Evolutionary conservation across 345 rosid genomes (phyloP), one percentile per base, ranked within the genome.

Genomic region (Durio zibethinus): DNA sequence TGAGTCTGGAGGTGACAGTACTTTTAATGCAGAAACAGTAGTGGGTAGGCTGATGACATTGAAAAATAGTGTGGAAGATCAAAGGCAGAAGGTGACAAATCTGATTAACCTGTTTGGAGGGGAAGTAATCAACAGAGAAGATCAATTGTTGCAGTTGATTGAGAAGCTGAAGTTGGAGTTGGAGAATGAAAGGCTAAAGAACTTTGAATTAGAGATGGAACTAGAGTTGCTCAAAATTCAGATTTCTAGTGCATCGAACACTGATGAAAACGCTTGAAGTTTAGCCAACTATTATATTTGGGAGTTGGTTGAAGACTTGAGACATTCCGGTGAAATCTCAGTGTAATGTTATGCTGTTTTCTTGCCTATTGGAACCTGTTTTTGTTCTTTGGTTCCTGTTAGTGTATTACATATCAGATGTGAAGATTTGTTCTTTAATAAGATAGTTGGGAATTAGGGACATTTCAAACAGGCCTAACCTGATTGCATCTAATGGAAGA

Each of bases 51-150:
- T 90, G 76, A 71, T 76, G 77, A 66, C 74, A 71, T 75, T 94
- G 82, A 84, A 81, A 85, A 82, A 52, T 68, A 91, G 96, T 77
- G 88, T 95, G 83, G 95, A 93, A 60, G 91, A 87, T 74, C 94
- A 93, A 79, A 82, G 88, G 73, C 85, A 84, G 15, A 81, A 81
- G 35, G 92, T 90, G 18, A 54, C 74, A 10, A 74, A 84, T 53
- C 76, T 90, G 80, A 89, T 93, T 7, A 83, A 80, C 10, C 25
- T 85, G 50, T 75, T 89, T 47, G 94, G 95, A 29, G 94, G 86
- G 35, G 91, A 86, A 73, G 80, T 56, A 50, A 33, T 52, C 10
- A 73, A 52, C 10, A 86, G 84, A 79, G 97, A 92, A 81, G 91
- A 88, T 29, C 87, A 84, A 77, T 40, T 85, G 82, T 53, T 77